Base-by-base conservation (phyloP, 2,329 filamentous ascomycete genomes). In the Pseudogymnoascus sp. region DNA sequence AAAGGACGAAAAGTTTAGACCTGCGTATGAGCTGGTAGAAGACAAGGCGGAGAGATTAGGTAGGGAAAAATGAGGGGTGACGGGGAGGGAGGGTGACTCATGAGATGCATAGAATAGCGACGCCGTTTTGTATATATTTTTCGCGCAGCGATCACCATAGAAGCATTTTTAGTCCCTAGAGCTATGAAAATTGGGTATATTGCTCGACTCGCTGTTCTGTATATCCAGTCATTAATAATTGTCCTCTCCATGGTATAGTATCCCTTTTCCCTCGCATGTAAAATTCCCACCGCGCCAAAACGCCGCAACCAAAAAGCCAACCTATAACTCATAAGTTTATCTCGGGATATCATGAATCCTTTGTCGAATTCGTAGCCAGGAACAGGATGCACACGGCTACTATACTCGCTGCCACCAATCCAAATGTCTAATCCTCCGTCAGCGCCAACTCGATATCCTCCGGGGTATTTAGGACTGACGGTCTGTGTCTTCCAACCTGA, bases 401-500 rank as follows among this genome's bases (percentile, higher is more conserved):
- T 65, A 91, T 90, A 37, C 80, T 80, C 7, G 82, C 70, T 2
- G 87, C 83, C 28, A 90, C 80, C 3, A 84, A 75, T 1, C 80
- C 83, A 69, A 90, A 83, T 23, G 88, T 77, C 86, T 88, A 61
- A 9, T 31, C n/a, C 21, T 1, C 11, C 16, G 46, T 60, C 34
- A 37, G 61, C 14, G 16, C n/a, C 11, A 25, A 4, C 36, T 38
- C 12, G 36, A 63, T 36, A 46, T 18, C 28, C n/a, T 6, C 11
- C 11, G 42, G 34, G 9, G 9, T 21, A 40, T 25, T 37, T 63
- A 68, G 62, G 63, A 65, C 67, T 56, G 61, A 96, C 89, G 43
- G 88, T 75, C 73, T 97, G 93, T 38, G 95, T 97, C 76, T 91
- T 93, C 89, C 90, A 95, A 1, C 95, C 95, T 31, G 87, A 89